Percentiles rank a stretch among this genome's conserved stretches.
Evolutionary conservation across 805 yeast species (phyloP).

Genomic region (Hanseniaspora opuntiae): DNA sequence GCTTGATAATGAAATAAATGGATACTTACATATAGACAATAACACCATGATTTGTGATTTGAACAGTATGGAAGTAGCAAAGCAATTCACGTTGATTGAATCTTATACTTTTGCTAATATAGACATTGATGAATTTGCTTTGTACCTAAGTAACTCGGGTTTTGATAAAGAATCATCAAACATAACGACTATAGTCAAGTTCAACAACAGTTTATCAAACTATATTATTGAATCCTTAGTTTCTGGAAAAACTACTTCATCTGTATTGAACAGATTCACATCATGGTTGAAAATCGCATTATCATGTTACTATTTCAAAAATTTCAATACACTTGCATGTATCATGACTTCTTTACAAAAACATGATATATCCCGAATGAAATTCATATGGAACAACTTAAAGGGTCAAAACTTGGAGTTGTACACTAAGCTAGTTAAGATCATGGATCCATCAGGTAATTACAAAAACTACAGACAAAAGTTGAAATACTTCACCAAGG

Average conservation of each 20-base stretch:
- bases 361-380: conserved; percentile 50
- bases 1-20: neutral
- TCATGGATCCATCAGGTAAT: conserved; percentile 64
- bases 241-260: conserved; percentile 32
- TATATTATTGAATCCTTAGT: conserved; percentile 60
- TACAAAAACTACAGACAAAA: conserved; percentile 55
- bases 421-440: conserved; percentile 49
- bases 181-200: conserved; percentile 44
- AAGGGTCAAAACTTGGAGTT: conserved; percentile 48
- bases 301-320: conserved; percentile 58
- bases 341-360: conserved; percentile 66
- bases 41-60: conserved; percentile 28
- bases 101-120: conserved; percentile 51
- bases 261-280: conserved; percentile 33
- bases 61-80: conserved; percentile 63
- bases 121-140: conserved; percentile 48
- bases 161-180: conserved; percentile 47
- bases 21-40: neutral
- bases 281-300: conserved; percentile 64
- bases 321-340: conserved; percentile 67
- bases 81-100: conserved; percentile 62
- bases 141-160: conserved; percentile 46
- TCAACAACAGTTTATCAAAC: conserved; percentile 59
- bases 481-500: conserved; percentile 33
- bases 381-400: conserved; percentile 45